A percentile compares a stretch with the other conserved stretches of the same genome.
Conservation (phyloP, 257 asterid genomes). For the Solanum bulbocastanum region DNA sequence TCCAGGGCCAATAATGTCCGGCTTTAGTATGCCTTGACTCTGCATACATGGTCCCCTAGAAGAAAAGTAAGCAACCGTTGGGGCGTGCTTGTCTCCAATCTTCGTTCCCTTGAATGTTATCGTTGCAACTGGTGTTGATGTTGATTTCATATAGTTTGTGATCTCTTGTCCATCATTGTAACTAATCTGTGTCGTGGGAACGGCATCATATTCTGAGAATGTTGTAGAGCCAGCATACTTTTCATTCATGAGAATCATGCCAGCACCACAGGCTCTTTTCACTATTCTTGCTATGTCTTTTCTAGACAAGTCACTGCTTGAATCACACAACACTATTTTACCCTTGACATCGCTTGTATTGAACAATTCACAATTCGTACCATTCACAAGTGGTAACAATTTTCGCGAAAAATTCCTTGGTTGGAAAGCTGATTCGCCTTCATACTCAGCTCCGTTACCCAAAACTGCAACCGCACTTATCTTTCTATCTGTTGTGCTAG, state of each 20-base stretch:
- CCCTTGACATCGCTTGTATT: not conserved
- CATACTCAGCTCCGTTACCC: not conserved
- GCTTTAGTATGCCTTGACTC: not conserved
- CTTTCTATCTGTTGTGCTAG: constrained; percentile 1
- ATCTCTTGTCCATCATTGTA: not conserved
- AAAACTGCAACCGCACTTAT: not conserved
- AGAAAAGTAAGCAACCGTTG: not conserved
- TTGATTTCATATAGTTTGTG: not conserved
- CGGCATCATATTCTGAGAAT: not conserved
- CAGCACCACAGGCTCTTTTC: not conserved
- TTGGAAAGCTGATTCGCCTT: not conserved
- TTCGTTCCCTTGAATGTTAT: not conserved
- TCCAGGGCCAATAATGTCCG: not conserved
- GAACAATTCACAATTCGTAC: not conserved
- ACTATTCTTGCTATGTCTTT: not conserved
- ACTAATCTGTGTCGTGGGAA: not conserved
- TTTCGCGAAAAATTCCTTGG: not conserved
- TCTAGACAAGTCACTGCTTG: not conserved
- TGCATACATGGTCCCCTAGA: not conserved
- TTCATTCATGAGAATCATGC: not conserved
- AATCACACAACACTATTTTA: not conserved
- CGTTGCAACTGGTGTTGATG: not conserved
- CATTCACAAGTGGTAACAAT: not conserved
- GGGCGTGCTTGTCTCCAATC: not conserved
- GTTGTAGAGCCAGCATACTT: not conserved